phyloP scores from a whole-genome alignment of 805 yeast species.

The Pichia ethanolica region DNA sequence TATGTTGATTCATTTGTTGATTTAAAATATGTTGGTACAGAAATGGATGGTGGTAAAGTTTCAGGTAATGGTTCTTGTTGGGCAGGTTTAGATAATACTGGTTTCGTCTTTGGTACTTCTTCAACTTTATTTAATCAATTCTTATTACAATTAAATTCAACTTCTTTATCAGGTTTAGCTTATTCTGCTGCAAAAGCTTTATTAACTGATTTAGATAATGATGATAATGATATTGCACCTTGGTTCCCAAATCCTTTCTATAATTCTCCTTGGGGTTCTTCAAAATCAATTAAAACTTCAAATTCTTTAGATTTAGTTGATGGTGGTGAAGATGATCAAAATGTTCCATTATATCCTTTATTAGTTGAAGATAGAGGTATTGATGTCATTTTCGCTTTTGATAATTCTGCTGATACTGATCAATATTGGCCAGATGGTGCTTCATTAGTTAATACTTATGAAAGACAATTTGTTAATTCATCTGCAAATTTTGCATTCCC shows the following conservation, averaged over 20 bases:
- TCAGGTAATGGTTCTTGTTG: constrained; percentile 37
- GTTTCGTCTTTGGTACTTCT: constrained; percentile 77
- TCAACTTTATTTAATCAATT: constrained; percentile 72
- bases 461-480: constrained; percentile 46
- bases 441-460: constrained; percentile 47
- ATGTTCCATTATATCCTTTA: constrained; percentile 61
- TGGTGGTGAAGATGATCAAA: constrained; percentile 75
- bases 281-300: constrained; percentile 32
- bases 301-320: constrained; percentile 54
- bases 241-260: constrained; percentile 68
- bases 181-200: constrained; percentile 38
- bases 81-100: constrained; percentile 72
- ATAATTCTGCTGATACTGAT: constrained; percentile 59
- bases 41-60: constrained; percentile 53
- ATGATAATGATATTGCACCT: constrained; percentile 61
- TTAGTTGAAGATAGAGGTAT: constrained; percentile 52
- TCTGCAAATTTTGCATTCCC: constrained; percentile 66
- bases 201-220: constrained; percentile 34
- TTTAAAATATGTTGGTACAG: constrained; percentile 62
- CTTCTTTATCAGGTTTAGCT: constrained; percentile 41
- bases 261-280: constrained; percentile 32
- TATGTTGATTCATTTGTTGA: constrained; percentile 58
- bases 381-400: constrained; percentile 59
- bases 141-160: constrained; percentile 48
- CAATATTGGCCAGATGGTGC: constrained; percentile 62